phyloP scores from a whole-genome alignment of 1,284 basidiomycete species.

The Boletus nobilissimus region DNA sequence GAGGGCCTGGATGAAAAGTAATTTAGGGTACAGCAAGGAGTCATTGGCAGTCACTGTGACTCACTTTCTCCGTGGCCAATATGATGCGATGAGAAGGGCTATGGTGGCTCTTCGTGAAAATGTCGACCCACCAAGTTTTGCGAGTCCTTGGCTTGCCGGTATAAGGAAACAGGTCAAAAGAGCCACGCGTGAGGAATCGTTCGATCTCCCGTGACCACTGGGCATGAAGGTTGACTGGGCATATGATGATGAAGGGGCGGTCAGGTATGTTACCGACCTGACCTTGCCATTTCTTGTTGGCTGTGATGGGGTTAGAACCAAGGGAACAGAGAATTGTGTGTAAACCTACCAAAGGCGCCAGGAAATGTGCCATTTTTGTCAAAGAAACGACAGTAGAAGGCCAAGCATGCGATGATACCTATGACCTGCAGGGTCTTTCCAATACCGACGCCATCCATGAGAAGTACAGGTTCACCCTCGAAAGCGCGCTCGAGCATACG shows the following conservation, averaged over 20 bases:
- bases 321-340: background rate
- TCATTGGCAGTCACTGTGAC: background rate
- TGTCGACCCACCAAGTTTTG: background rate
- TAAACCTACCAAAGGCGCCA: background rate
- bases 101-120: constrained; percentile 2
- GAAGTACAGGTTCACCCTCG: background rate
- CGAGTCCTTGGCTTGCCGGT: background rate
- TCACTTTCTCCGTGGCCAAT: background rate
- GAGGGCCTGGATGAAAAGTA: background rate
- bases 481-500: constrained; percentile 19
- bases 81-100: background rate
- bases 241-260: background rate
- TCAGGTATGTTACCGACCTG: background rate
- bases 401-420: background rate
- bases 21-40: too few species aligned
- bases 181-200: background rate
- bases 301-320: background rate
- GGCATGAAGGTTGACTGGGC: constrained; percentile 6
- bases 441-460: background rate
- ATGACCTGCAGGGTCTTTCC: background rate
- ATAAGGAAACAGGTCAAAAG: constrained; percentile 14
- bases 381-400: background rate
- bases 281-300: background rate
- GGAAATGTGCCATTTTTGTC: background rate
- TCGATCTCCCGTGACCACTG: constrained; percentile 20